These are phyloP conservation scores for Nannochloropsis gaditana DNA, from an alignment of 108 stramenopile species.

Conservation along the genomic window DNA sequence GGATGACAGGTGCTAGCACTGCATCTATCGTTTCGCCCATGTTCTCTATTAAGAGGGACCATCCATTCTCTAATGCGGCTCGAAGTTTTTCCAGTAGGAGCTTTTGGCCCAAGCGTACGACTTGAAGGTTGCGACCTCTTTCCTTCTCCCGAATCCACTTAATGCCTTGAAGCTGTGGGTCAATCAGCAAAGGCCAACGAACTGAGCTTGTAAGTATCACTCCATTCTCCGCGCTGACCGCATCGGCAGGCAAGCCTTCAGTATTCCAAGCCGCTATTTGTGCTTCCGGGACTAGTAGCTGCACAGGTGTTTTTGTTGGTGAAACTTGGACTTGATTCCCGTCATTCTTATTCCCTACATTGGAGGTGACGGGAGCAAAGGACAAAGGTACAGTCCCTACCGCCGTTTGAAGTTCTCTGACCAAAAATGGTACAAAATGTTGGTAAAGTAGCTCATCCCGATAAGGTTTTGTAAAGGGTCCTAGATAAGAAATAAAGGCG, in stretches of 20 bases:
- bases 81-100: constrained; percentile 64
- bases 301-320: constrained; percentile 32
- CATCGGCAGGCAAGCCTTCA: constrained; percentile 57
- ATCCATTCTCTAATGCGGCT: constrained; percentile 62
- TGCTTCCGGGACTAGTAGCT: constrained; percentile 49
- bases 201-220: constrained; percentile 61
- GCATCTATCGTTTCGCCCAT: constrained; percentile 66
- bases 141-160: constrained; percentile 63
- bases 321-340: constrained; percentile 27
- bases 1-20: constrained; percentile 67
- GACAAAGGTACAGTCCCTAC: constrained; percentile 51
- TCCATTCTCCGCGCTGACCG: constrained; percentile 63
- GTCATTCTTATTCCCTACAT: constrained; percentile 30
- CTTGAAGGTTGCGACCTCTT: constrained; percentile 54
- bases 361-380: neutral
- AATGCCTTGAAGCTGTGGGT: constrained; percentile 71
- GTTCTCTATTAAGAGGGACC: constrained; percentile 67
- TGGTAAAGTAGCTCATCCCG: constrained; percentile 60
- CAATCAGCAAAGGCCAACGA: constrained; percentile 73
- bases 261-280: constrained; percentile 63
- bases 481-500: constrained; percentile 66
- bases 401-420: constrained; percentile 49
- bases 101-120: constrained; percentile 64
- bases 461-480: constrained; percentile 70
- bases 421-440: constrained; percentile 61